Evolutionary conservation across 2,329 filamentous ascomycete species (phyloP), one percentile per base, ranked within the genome.

Genomic region (Neoarthrinium moseri): DNA sequence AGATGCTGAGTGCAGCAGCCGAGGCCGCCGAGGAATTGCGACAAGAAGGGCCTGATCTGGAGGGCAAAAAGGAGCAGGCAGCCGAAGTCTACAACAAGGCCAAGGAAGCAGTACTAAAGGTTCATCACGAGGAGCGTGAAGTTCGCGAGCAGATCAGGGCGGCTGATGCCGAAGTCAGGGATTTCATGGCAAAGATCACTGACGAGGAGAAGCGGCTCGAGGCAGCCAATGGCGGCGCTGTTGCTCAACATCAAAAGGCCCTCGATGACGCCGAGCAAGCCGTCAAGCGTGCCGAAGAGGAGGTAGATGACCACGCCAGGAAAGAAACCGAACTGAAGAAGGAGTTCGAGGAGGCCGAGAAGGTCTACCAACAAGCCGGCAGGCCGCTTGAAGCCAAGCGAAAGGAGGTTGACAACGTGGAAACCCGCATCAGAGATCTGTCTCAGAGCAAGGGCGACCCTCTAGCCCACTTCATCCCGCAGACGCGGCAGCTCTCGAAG

Each of bases 191-290:
- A 2, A 74, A 75, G 37, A 81, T 84, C 40, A 57, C 61, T 3
- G 70, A 74, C 4, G 84, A 89, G 60, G 71, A 79, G 53, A 63
- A 69, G 38, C 82, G 84, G 4, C 74, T 96, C 6, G 75, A 80
- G 34, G 78, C 83, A 35, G 77, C 81, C 3, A 85, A 87, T 55
- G 89, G 90, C 29, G 87, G 86, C 21, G 80, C 80, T 20, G 81
- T 87, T 57, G 72, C 79, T 7, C 71, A 76, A 51, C 89, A 83
- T 57, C 66, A 80, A 27, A 68, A 70, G 15, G 75, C 85, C 56
- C 71, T 87, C 4, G 72, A 83, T 18, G 69, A 80, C 15, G 81
- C 82, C 11, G 79, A 83, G 56, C 60, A 73, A 20, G 65, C 66
- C 37, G 70, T 73, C 5, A 61, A 69, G 23, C 65, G 73, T 26